Evolutionary conservation across 768 basidiomycete species (phyloP), one percentile per base, ranked within the genome.

Genomic region (Cyathus striatus): DNA sequence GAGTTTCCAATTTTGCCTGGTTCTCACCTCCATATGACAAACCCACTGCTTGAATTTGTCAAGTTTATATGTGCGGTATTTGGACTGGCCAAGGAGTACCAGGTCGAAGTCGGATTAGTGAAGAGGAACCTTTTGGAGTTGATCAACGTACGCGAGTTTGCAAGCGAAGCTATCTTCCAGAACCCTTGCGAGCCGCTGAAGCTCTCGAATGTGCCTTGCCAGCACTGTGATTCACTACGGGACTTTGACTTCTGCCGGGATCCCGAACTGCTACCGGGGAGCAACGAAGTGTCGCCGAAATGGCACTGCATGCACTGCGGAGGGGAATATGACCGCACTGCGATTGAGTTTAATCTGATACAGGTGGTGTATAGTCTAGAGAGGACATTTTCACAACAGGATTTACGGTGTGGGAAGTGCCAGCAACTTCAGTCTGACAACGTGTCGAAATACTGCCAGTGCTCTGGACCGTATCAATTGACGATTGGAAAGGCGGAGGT

Each of bases 211-310:
- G 86, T 97, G 26, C 88, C 94, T 23, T 97, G 95, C 59, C 80
- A 78, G 32, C 78, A 83, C 54, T 98, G 90, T 64, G 93, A 92
- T 59, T 65, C 70, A 12, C 73, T 93, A 46, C 79, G 87, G 2
- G 92, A 95, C 59, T 89, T 99, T 54, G 96, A 99, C 61, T 88
- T 99, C 55, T 97, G 95, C 59, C 80, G 95, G 13, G 95, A 98
- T 63, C 75, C 81, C 9, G 87, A 91, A 45, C 72, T 96, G 30
- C 69, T 90, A 33, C 83, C 89, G 7, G 69, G 68, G 49, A 65
- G 72, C 53, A 49, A 65, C 46, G 63, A 75, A 25, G 64, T 73
- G 5, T 66, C 72, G 14, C 69, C 74, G 5, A 78, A 75, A 43
- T 92, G 88, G 90, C 56, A 66, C 12, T 90, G 92, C 55, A 65